Percentiles rank a stretch among this genome's conserved stretches.
Conservation (phyloP, 2,329 filamentous ascomycete genomes). For the Apiospora malaysiana region DNA sequence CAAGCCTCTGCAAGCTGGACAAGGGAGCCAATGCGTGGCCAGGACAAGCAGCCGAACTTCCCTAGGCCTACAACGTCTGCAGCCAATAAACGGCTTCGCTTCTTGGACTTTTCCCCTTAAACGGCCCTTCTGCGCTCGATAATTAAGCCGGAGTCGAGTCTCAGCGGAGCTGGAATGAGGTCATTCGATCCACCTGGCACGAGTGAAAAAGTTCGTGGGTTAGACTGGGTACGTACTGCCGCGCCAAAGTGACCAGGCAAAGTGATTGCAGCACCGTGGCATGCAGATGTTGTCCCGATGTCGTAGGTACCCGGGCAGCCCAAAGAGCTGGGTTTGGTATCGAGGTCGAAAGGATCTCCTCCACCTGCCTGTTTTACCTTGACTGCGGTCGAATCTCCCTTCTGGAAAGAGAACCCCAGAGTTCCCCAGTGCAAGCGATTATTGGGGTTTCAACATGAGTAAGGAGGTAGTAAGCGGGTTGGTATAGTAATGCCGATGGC, state of each 20-base stretch:
- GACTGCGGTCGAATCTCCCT: neutral
- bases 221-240: conserved; percentile 4
- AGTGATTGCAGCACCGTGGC: neutral
- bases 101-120: conserved; percentile 14
- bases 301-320: conserved; percentile 13
- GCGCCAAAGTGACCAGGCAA: neutral
- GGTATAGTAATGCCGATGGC: conserved; percentile 8
- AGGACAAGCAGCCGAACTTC: neutral
- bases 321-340: neutral
- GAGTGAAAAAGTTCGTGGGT: conserved; percentile 20
- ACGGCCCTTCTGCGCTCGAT: conserved; percentile 24
- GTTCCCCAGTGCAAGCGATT: conserved; percentile 10
- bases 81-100: conserved; percentile 23
- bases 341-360: neutral
- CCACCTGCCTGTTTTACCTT: conserved; percentile 5
- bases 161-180: conserved; percentile 26
- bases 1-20: neutral
- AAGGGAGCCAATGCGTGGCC: neutral
- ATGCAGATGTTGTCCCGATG: conserved; percentile 6
- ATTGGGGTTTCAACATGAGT: conserved; percentile 13
- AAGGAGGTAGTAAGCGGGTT: conserved; percentile 11
- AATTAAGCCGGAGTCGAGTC: conserved; percentile 22
- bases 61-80: neutral
- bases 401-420: conserved; percentile 1
- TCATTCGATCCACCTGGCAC: conserved; percentile 25